Conservation (phyloP, 2,329 filamentous ascomycete species). For the Ceratocystis colombiana region DNA sequence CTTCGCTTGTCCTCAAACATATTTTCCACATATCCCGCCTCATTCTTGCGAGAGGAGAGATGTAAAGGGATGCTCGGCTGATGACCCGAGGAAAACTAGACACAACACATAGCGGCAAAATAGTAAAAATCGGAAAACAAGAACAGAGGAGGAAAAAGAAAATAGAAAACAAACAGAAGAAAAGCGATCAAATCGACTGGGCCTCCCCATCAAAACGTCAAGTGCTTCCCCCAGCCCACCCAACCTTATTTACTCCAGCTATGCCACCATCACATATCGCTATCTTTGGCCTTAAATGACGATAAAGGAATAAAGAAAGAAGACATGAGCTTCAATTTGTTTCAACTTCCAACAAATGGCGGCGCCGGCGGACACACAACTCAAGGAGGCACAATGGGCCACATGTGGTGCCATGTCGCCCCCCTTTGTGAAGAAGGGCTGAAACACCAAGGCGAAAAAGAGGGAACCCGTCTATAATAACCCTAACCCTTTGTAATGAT, state of each 20-base stretch:
- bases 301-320: neutral
- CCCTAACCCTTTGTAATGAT: neutral
- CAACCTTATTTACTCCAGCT: neutral
- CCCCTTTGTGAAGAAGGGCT: neutral
- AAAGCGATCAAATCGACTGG: neutral
- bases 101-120: neutral
- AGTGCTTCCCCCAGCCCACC: neutral
- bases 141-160: neutral
- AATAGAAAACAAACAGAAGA: neutral
- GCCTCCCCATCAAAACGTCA: neutral
- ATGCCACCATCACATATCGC: slow-evolving; percentile 3
- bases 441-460: neutral
- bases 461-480: neutral
- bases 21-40: neutral
- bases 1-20: slow-evolving; percentile 7
- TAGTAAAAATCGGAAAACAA: neutral
- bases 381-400: slow-evolving; percentile 3
- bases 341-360: slow-evolving; percentile 4
- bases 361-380: neutral
- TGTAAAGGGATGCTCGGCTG: neutral
- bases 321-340: slow-evolving; percentile 3
- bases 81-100: neutral
- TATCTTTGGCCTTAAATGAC: slow-evolving; percentile 1
- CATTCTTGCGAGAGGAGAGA: neutral
- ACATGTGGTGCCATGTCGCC: neutral